A percentile compares a stretch with the other conserved stretches of the same genome.
phyloP scores from a whole-genome alignment of 108 stramenopile species.

The Nannochloropsis granulata region DNA sequence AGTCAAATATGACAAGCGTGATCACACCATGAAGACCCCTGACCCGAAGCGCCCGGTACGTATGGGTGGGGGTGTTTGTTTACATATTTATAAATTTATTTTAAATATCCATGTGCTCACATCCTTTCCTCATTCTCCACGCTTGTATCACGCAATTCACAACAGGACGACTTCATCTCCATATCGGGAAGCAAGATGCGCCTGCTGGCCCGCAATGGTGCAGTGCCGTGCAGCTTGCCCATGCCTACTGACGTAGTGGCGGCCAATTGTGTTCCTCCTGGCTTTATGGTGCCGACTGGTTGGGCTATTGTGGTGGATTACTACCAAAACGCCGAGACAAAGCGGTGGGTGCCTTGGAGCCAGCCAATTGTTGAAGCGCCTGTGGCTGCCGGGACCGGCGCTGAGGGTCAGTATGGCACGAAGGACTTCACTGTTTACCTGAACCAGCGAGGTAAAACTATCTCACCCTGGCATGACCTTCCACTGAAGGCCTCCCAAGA shows the following conservation, averaged over 20 bases:
- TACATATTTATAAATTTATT: background rate
- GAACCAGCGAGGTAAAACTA: slow-evolving; percentile 32
- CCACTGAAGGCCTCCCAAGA: slow-evolving; percentile 51
- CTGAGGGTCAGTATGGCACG: slow-evolving; percentile 58
- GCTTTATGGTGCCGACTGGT: slow-evolving; percentile 97
- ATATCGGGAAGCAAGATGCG: slow-evolving; percentile 94
- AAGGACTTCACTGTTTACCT: slow-evolving; percentile 46
- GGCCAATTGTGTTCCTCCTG: slow-evolving; percentile 85
- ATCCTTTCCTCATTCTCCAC: background rate
- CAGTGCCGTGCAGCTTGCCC: slow-evolving; percentile 68
- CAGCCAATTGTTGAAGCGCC: slow-evolving; percentile 54
- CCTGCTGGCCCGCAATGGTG: slow-evolving; percentile 73
- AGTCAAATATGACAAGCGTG: slow-evolving; percentile 91
- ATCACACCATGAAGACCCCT: slow-evolving; percentile 87
- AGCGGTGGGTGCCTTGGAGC: slow-evolving; percentile 81
- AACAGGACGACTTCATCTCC: slow-evolving; percentile 77
- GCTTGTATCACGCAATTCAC: background rate
- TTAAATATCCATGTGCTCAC: background rate
- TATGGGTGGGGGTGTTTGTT: background rate
- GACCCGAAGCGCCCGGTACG: slow-evolving; percentile 48
- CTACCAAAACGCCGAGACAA: slow-evolving; percentile 73
- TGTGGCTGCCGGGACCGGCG: slow-evolving; percentile 28
- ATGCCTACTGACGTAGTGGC: slow-evolving; percentile 86
- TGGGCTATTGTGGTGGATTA: slow-evolving; percentile 95
- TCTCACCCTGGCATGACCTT: slow-evolving; percentile 77